Conservation (phyloP, 1,284 basidiomycete genomes). For the Pascua sp. region DNA sequence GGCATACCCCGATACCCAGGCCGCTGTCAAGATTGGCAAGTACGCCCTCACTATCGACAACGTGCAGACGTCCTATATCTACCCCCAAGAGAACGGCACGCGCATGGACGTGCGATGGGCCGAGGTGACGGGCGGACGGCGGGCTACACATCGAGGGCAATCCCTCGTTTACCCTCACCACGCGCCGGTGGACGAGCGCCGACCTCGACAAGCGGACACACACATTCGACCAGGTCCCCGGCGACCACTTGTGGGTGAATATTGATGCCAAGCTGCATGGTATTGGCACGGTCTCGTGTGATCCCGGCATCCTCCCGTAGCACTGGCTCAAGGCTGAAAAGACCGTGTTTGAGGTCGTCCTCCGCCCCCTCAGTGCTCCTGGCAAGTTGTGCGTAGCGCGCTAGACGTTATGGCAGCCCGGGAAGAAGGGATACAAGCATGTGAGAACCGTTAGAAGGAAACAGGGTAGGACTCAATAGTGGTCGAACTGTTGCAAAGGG, state of each 20-base stretch:
- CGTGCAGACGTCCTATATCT: constrained; percentile 21
- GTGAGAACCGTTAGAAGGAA: too few species aligned
- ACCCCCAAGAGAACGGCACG: constrained; percentile 21
- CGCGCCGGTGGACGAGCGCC: constrained; percentile 6
- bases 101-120: constrained; percentile 15
- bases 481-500: too few species aligned
- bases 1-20: constrained; percentile 17
- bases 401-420: too few species aligned
- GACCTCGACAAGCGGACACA: constrained; percentile 8
- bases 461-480: too few species aligned
- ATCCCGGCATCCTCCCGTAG: constrained; percentile 14
- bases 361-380: neutral
- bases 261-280: neutral
- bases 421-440: too few species aligned
- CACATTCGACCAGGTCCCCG: constrained; percentile 9
- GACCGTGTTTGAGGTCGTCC: neutral
- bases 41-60: constrained; percentile 15
- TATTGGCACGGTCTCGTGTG: constrained; percentile 9
- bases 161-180: constrained; percentile 11
- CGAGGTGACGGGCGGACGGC: neutral
- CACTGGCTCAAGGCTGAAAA: constrained; percentile 5
- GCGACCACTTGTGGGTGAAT: neutral
- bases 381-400: too few species aligned
- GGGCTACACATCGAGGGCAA: neutral
- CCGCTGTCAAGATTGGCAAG: constrained; percentile 7